Percentiles rank a stretch among this genome's conserved stretches.
Conservation (phyloP, 2,329 filamentous ascomycete species). For the Tolypocladium tundrense region DNA sequence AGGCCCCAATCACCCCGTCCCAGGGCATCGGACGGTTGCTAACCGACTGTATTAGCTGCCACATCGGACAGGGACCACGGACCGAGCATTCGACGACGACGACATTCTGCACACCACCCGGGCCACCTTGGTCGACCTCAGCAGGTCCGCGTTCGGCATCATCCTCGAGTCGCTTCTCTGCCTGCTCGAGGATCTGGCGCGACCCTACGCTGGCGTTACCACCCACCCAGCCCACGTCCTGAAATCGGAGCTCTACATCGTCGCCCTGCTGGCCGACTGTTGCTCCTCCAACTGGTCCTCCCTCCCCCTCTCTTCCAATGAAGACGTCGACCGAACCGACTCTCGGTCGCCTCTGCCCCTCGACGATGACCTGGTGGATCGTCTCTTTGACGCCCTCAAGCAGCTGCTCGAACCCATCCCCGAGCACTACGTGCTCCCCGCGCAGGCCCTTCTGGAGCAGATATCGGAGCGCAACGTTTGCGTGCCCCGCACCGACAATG, state of each 20-base stretch:
- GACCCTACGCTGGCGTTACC: slow-evolving; percentile 39
- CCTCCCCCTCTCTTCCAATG: slow-evolving; percentile 16
- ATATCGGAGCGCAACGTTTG: slow-evolving; percentile 25
- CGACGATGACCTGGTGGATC: slow-evolving; percentile 39
- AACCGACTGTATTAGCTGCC: slow-evolving; percentile 5
- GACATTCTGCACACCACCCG: slow-evolving; percentile 51
- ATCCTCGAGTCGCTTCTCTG: slow-evolving; percentile 48
- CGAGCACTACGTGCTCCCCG: slow-evolving; percentile 45
- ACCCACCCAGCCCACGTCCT: slow-evolving; percentile 50
- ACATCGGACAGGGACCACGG: slow-evolving; percentile 5
- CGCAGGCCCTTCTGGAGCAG: slow-evolving; percentile 48
- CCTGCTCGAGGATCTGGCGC: slow-evolving; percentile 47
- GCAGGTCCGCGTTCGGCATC: slow-evolving; percentile 38
- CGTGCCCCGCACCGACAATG: slow-evolving; percentile 18
- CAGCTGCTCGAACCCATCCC: slow-evolving; percentile 48
- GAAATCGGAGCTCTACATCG: slow-evolving; percentile 54
- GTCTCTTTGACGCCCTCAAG: slow-evolving; percentile 46
- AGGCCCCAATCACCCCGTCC: neutral
- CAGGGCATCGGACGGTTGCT: neutral
- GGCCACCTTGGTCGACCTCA: slow-evolving; percentile 51
- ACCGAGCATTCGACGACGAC: slow-evolving; percentile 32
- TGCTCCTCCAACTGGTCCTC: slow-evolving; percentile 50
- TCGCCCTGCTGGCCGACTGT: slow-evolving; percentile 54
- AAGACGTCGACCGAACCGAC: slow-evolving; percentile 8
- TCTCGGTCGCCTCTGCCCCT: slow-evolving; percentile 26